Conservation (phyloP, 75 land plant genomes). For the Picea glauca region DNA sequence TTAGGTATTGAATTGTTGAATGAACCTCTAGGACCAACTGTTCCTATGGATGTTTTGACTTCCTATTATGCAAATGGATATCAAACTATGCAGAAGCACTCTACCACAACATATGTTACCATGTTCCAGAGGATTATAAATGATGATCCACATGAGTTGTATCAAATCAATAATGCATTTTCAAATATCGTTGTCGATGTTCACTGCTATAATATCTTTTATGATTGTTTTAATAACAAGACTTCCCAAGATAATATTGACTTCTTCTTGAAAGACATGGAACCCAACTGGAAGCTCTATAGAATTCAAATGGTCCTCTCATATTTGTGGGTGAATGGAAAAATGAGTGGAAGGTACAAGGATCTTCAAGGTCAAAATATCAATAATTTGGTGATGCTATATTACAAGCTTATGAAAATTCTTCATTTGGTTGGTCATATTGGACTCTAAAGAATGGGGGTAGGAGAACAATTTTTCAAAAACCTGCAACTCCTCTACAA, state of each 20-base stretch:
- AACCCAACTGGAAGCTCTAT: constrained; percentile 44
- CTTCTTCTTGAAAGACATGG: constrained; percentile 44
- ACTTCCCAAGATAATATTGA: constrained; percentile 51
- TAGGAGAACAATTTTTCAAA: no score
- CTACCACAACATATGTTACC: constrained; percentile 56
- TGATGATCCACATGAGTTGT: constrained; percentile 63
- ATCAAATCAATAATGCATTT: constrained; percentile 42
- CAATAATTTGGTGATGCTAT: constrained; percentile 62
- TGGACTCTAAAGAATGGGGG: constrained; percentile 59
- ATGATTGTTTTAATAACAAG: constrained; percentile 30
- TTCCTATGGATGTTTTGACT: constrained; percentile 49
- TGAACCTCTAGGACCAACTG: constrained; percentile 54
- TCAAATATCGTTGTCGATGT: constrained; percentile 61
- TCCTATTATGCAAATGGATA: constrained; percentile 69
- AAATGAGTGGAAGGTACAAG: constrained; percentile 62
- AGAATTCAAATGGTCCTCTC: constrained; percentile 53
- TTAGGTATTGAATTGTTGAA: constrained; percentile 67
- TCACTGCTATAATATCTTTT: constrained; percentile 81
- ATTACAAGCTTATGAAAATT: constrained; percentile 59
- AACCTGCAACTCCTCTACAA: no score
- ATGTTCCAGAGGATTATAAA: constrained; percentile 68
- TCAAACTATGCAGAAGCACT: constrained; percentile 54
- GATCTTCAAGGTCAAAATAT: constrained; percentile 40
- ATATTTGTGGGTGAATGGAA: constrained; percentile 46
- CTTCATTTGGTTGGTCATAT: constrained; percentile 81